phyloP scores from a whole-genome alignment of 805 yeast genomes.

The Millerozyma acaciae region DNA sequence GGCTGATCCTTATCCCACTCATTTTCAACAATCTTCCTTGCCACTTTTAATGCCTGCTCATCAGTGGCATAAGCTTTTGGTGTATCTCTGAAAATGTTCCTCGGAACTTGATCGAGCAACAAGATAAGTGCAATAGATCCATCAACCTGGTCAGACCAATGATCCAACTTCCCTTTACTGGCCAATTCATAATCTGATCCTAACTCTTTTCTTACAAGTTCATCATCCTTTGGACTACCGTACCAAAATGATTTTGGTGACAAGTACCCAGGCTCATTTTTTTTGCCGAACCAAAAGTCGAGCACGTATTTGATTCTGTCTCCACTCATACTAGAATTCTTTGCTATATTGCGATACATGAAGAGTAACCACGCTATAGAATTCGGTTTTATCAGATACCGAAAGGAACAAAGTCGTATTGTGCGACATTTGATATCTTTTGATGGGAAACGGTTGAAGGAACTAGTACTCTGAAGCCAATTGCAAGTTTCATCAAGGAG shows the following conservation, averaged over 20 bases:
- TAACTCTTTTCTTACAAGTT: constrained; percentile 1
- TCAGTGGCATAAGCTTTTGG: constrained; percentile 6
- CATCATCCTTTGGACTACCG: constrained; percentile 3
- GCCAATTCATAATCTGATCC: constrained; percentile 5
- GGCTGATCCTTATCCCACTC: constrained; percentile 6
- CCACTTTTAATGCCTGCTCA: constrained; percentile 3
- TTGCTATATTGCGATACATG: no score
- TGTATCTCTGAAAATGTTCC: constrained; percentile 3
- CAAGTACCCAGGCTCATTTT: constrained; percentile 1
- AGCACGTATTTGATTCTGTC: no score
- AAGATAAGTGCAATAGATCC: constrained; percentile 5
- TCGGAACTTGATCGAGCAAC: constrained; percentile 6
- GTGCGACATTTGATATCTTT: no score
- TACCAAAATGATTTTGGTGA: constrained; percentile 7
- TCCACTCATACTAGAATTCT: no score
- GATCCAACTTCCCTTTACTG: constrained; percentile 1
- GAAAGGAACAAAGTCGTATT: no score
- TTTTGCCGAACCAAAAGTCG: constrained; percentile 6
- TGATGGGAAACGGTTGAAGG: no score
- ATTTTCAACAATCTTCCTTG: constrained; percentile 2
- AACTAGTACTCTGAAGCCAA: no score
- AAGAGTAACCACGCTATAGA: no score
- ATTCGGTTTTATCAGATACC: no score
- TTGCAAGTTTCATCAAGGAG: no score
- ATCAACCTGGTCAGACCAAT: constrained; percentile 1